phyloP scores from a whole-genome alignment of 2,329 filamentous ascomycete genomes.

The Fusarium multiceps region DNA sequence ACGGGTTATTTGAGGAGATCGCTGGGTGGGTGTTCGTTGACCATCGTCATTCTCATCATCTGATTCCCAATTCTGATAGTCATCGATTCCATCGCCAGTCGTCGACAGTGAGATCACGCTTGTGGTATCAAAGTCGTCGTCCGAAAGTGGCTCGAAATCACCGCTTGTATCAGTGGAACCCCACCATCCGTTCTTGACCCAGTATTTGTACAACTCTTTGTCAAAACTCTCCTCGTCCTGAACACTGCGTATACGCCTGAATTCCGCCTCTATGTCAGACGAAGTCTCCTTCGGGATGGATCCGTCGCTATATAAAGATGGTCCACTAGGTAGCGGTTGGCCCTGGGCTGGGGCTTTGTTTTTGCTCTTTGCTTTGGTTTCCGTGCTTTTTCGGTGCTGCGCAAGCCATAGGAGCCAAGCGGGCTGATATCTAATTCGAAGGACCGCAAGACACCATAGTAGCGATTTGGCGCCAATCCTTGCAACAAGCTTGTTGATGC shows the following conservation, averaged over 20 bases:
- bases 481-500: constrained; percentile 66
- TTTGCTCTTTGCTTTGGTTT: constrained; percentile 31
- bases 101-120: constrained; percentile 76
- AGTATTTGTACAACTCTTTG: constrained; percentile 83
- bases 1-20: constrained; percentile 58
- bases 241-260: constrained; percentile 66
- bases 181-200: constrained; percentile 86
- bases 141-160: constrained; percentile 72
- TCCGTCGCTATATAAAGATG: constrained; percentile 53
- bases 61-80: constrained; percentile 62
- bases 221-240: constrained; percentile 75
- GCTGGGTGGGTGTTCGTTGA: constrained; percentile 79
- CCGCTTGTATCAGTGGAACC: constrained; percentile 84
- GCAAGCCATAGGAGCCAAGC: constrained; percentile 69
- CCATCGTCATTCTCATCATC: constrained; percentile 58
- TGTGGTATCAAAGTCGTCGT: constrained; percentile 76
- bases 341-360: constrained; percentile 26
- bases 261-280: constrained; percentile 84
- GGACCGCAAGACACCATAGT: constrained; percentile 68
- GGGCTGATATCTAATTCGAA: constrained; percentile 54
- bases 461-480: constrained; percentile 48
- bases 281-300: constrained; percentile 69
- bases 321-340: constrained; percentile 21
- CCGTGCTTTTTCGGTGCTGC: constrained; percentile 52
- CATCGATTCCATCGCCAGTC: constrained; percentile 56